Evolutionary conservation across 75 land plant genomes (phyloP).

Genomic region (Selaginella moellendorffii): DNA sequence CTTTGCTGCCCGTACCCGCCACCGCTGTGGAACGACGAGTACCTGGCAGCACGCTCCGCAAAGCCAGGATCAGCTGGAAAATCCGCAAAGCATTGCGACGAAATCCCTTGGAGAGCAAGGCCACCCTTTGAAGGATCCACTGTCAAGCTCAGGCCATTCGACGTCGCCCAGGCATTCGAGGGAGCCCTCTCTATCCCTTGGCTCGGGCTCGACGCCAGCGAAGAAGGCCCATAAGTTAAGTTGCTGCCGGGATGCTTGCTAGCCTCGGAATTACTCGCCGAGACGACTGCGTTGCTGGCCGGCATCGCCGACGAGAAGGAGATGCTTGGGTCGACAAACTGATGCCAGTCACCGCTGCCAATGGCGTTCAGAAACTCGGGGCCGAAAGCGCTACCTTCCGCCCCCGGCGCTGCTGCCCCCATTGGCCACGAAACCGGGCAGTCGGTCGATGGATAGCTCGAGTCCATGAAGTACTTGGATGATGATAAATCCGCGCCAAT

Average conservation of each 20-base stretch:
- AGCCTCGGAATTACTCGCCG: too few relatives aligned
- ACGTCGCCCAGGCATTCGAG: too few relatives aligned
- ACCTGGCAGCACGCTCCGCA: slow-evolving; percentile 55
- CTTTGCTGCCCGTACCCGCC: not conserved
- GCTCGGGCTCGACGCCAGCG: too few relatives aligned
- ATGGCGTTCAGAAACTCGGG: not conserved
- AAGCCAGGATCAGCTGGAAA: slow-evolving; percentile 49
- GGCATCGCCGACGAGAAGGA: too few relatives aligned
- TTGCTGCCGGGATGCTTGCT: too few relatives aligned
- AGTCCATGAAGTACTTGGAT: not conserved
- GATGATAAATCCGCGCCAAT: not conserved
- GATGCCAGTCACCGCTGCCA: not conserved
- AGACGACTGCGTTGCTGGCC: too few relatives aligned
- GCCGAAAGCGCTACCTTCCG: too few relatives aligned
- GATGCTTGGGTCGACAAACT: not conserved
- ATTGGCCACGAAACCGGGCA: not conserved
- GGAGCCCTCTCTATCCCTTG: too few relatives aligned
- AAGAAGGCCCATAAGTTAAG: too few relatives aligned
- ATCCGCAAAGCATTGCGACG: slow-evolving; percentile 15
- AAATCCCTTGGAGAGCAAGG: slow-evolving; percentile 25
- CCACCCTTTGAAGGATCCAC: slow-evolving; percentile 38
- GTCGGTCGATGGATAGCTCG: not conserved
- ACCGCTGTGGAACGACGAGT: slow-evolving; percentile 34
- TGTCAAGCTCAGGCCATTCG: not conserved
- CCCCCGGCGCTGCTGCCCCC: too few relatives aligned